Base-by-base conservation (phyloP, 768 basidiomycete species). In the Boletus huronensis region DNA sequence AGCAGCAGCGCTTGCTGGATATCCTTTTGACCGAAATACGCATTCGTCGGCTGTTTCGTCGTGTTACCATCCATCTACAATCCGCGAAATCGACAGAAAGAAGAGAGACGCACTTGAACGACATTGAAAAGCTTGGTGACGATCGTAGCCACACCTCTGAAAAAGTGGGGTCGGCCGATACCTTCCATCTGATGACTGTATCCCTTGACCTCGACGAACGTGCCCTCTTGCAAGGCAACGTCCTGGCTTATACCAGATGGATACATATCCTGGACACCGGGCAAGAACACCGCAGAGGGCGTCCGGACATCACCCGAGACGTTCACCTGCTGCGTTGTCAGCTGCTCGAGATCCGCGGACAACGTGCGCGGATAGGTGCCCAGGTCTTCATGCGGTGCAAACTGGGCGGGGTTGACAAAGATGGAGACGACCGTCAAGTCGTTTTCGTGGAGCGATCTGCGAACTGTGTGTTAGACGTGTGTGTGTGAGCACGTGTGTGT, bases 1-100 rank as follows among this genome's bases (percentile, higher is more conserved):
- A 98, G 77, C 42, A 99, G 73, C 16, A 98, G 75, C 0, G 90
- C 93, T 68, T 99, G 97, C 66, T 99, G 97, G 50, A 99, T 97
- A 68, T 98, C 96, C 68, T 98, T 98, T 72, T 98, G 95, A 1
- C 97, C 96, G 58, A 99, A 97, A 70, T 98, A 98, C 21, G 90
- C 85, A 59, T 86, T 83, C 42, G 90, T 90, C 6, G 96, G 96
- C 93, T 69, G 13, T 36, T 31, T 35, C 19, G 42, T 26, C 19
- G 41, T 25, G 55, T 61, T 38, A 56, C 36, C 21, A 16, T 36
- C 11, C 13, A 16, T 41, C 35, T 10, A 19, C 26, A 31, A 32
- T 9, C 3, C 19, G 3, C 8, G 32, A 17, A 9, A n/a, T 31
- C 14, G 36, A 55, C 16, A 7, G 21, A 10, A 34, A 16, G 11